Conservation (phyloP, 108 stramenopile species). For the Stephanodiscus triporus region DNA sequence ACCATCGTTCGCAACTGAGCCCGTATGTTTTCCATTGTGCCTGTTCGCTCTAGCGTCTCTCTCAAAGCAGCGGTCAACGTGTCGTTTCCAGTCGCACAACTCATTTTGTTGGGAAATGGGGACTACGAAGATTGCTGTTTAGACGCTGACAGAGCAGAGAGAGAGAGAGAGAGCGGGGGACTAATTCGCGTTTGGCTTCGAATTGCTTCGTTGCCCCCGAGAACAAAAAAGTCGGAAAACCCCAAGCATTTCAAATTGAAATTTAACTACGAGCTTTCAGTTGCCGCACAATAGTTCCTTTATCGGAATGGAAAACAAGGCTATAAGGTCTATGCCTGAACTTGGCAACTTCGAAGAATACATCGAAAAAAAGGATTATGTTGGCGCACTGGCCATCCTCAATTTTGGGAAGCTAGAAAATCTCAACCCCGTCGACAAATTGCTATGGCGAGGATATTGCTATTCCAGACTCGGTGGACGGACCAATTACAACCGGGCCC, state of each 20-base stretch:
- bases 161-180: too few species aligned
- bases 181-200: too few species aligned
- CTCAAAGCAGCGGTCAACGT: constrained; percentile 19
- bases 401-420: constrained; percentile 54
- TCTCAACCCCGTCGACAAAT: constrained; percentile 21
- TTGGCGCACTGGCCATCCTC: constrained; percentile 81
- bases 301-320: neutral
- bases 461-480: constrained; percentile 64
- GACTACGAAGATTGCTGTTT: too few species aligned
- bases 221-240: too few species aligned
- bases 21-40: constrained; percentile 15
- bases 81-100: neutral
- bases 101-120: neutral
- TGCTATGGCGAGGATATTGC: constrained; percentile 80
- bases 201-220: too few species aligned
- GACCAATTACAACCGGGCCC: constrained; percentile 65
- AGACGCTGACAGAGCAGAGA: too few species aligned
- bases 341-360: constrained; percentile 39
- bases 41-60: constrained; percentile 27
- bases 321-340: neutral
- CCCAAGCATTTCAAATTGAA: too few species aligned
- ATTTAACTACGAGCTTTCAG: too few species aligned
- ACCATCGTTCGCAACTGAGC: constrained; percentile 26
- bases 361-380: constrained; percentile 74
- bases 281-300: too few species aligned